phyloP scores from a whole-genome alignment of 2,329 filamentous ascomycete species.

The Fusarium sp. region DNA sequence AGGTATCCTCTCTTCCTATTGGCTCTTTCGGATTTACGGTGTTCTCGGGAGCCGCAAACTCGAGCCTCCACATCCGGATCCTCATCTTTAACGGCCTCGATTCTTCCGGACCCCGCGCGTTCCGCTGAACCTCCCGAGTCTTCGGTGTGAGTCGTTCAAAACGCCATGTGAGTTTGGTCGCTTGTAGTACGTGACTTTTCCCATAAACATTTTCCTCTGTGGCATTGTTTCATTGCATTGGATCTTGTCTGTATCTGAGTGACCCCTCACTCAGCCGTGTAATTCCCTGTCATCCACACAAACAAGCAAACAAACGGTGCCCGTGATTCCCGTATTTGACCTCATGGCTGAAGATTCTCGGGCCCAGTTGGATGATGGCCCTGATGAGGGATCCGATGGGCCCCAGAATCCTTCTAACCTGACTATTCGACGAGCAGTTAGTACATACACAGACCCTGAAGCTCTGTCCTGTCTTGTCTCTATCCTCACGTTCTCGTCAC shows the following conservation, averaged over 20 bases:
- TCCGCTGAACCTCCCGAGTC: background rate
- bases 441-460: background rate
- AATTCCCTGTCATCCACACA: background rate
- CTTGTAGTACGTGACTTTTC: background rate
- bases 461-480: background rate
- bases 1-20: constrained; percentile 14
- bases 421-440: constrained; percentile 39
- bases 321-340: constrained; percentile 9
- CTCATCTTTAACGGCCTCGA: background rate
- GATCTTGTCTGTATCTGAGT: constrained; percentile 2
- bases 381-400: constrained; percentile 36
- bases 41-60: constrained; percentile 22
- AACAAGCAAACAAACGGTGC: background rate
- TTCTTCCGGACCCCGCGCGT: constrained; percentile 36
- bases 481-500: background rate
- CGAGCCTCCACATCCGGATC: background rate
- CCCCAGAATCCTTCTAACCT: constrained; percentile 30
- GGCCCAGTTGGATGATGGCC: constrained; percentile 25
- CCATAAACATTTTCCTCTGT: constrained; percentile 4
- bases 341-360: constrained; percentile 29
- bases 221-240: constrained; percentile 6
- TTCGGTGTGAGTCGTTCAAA: constrained; percentile 5
- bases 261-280: background rate
- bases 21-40: constrained; percentile 24
- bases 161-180: constrained; percentile 10